phyloP scores from a whole-genome alignment of 441 rosid genomes.

The Capsella rubella region DNA sequence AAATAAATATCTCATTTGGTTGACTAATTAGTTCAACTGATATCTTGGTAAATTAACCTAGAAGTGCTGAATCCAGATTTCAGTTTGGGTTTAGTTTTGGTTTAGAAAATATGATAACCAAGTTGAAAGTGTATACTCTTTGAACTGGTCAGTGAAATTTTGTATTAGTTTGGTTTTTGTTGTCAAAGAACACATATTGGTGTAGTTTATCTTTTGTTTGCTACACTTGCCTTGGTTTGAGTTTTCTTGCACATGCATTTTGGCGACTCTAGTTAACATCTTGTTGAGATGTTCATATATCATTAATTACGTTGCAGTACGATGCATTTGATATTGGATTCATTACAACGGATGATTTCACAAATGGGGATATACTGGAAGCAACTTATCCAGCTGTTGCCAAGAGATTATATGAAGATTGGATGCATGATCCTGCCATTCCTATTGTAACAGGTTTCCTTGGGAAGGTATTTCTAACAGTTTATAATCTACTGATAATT shows the following conservation, averaged over 20 bases:
- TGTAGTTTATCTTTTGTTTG: constrained; percentile 8
- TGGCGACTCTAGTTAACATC: constrained; percentile 1
- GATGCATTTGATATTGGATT: constrained; percentile 95
- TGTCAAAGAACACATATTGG: constrained; percentile 13
- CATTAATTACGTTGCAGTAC: constrained; percentile 58
- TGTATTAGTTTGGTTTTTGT: not conserved
- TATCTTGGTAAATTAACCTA: constrained; percentile 1
- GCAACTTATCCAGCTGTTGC: constrained; percentile 95
- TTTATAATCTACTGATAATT: constrained; percentile 23
- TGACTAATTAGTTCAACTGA: constrained; percentile 10
- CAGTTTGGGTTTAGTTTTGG: not conserved
- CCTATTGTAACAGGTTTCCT: constrained; percentile 92
- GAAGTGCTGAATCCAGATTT: constrained; percentile 6
- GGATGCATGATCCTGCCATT: constrained; percentile 77
- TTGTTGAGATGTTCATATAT: constrained; percentile 22
- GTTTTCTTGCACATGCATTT: constrained; percentile 14
- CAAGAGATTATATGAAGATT: constrained; percentile 78
- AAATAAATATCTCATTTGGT: not conserved
- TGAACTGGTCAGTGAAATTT: constrained; percentile 22
- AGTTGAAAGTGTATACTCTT: not conserved
- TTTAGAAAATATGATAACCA: not conserved
- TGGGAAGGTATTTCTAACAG: constrained; percentile 66
- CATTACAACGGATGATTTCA: constrained; percentile 92
- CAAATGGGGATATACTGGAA: constrained; percentile 91
- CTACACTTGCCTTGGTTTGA: constrained; percentile 27